phyloP scores from a whole-genome alignment of 2,329 filamentous ascomycete species.

The Fusarium sp. region DNA sequence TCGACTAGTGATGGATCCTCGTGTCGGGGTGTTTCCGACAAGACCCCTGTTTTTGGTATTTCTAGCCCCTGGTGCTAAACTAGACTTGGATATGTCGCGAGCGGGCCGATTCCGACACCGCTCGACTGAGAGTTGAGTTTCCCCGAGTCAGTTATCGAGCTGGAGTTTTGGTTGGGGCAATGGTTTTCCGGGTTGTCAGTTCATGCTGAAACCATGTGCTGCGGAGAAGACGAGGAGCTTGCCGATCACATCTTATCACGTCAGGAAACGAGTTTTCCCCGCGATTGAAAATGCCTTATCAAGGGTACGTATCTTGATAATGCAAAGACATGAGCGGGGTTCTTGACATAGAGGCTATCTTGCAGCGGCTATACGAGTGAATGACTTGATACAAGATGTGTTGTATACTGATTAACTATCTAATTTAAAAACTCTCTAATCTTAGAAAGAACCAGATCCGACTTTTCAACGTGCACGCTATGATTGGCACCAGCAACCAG shows the following conservation, averaged over 20 bases:
- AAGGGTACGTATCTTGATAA: not conserved
- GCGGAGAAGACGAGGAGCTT: not conserved
- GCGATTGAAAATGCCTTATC: not conserved
- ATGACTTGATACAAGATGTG: not conserved
- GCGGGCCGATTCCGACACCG: not conserved
- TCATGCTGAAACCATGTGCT: not conserved
- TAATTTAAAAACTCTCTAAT: slow-evolving; percentile 12
- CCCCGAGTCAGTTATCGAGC: not conserved
- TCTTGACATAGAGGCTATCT: not conserved
- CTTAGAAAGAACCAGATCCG: slow-evolving; percentile 16
- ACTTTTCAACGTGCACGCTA: slow-evolving; percentile 28
- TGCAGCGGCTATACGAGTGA: not conserved
- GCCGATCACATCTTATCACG: not conserved
- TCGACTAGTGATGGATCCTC: not conserved
- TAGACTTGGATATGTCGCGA: not conserved
- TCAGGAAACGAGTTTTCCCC: not conserved
- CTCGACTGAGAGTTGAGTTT: not conserved
- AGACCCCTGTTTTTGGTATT: not conserved
- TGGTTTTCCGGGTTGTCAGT: not conserved
- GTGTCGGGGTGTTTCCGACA: not conserved
- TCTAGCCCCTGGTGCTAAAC: not conserved
- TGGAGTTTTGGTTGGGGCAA: not conserved
- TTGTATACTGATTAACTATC: not conserved
- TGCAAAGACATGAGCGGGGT: not conserved
- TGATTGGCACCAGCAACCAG: slow-evolving; percentile 32